Base-by-base conservation (phyloP, 352 stramenopile genomes). In the Lagenidium giganteum region DNA sequence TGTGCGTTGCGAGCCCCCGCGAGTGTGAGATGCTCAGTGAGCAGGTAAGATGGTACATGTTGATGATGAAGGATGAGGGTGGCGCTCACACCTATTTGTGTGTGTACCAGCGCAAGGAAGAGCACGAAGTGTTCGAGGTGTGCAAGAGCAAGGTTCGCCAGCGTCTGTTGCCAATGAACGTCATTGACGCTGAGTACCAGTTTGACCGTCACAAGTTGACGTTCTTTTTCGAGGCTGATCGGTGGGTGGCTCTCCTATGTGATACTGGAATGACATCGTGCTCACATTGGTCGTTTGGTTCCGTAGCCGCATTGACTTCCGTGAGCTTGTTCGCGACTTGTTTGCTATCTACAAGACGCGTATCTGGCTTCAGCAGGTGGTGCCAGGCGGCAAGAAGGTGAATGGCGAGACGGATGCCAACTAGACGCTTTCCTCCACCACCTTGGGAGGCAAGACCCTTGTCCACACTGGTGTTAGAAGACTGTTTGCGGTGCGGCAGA, bases 311-410 rank as follows among this genome's bases (percentile, higher is more conserved):
- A 98, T 99, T 52, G 96, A 99, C 68, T 99, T 99, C 65, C 83
- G 96, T 37, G 96, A 99, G 51, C 79, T 99, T 4, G 96, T 99
- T 14, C 84, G 96, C 26, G 96, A 99, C 52, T 69, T 99, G 45
- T 99, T 99, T 74, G 96, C 91, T 50, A 97, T 98, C 54, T 99
- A 98, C 72, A 99, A 99, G 74, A 99, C 95, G 35, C 79, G 95
- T 47, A 99, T 98, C 51, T 98, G 96, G 96, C 92, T 98, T 56
- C 91, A 98, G 65, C 95, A 98, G 67, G 75, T 98, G 30, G 69
- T 92, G 24, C 74, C 80, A 7, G 68, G 51, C 13, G 74, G 74
- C 24, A 92, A 89, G 57, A 88, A 89, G 52, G 30, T 64, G 31
- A 64, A 61, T 29, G 69, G 54, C 53, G 72, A 87, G 27, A 44